Evolutionary conservation across 768 basidiomycete genomes (phyloP), one percentile per base, ranked within the genome.

Genomic region (Pseudohyphozyma bogoriensis): DNA sequence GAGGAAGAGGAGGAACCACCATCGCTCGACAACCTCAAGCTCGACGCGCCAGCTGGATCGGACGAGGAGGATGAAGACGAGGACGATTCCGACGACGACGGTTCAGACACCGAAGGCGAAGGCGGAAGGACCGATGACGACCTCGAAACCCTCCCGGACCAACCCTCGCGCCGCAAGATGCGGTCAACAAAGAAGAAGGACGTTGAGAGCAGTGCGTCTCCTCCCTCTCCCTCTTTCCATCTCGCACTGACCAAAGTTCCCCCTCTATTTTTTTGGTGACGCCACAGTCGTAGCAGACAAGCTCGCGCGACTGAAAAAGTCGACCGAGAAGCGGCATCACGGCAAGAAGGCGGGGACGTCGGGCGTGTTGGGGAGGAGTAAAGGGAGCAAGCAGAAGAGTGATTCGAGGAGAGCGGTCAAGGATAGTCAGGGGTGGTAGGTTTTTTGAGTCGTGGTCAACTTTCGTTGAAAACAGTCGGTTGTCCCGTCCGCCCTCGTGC

Each of bases 381-480:
- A 83, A 65, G 89, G 89, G 26, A 89, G 86, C 72, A 92, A 92
- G 72, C 84, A 84, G 56, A 92, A 89, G 75, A 82, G 83, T 70
- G 86, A 89, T 28, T 46, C 47, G 42, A 37, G 20, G 22, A 35
- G 58, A 16, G 61, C 55, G 46, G 59, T 62, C 45, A 57, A 59
- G 55, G 46, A 53, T 47, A 16, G 46, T 3, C 7, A 26, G 9
- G 46, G 28, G 7, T 47, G n/a, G 24, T 47, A 26, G 46, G 46
- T 6, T 42, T 42, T 42, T 42, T 5, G 40, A 42, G 40, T 18
- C 13, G 40, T 5, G 40, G 13, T n/a, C n/a, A n/a, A n/a, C n/a
- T n/a, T n/a, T n/a, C n/a, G n/a, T n/a, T n/a, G n/a, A n/a, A n/a
- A n/a, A n/a, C n/a, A n/a, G n/a, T n/a, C n/a, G n/a, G n/a, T n/a